These are phyloP conservation scores for Aschersonia sp. DNA, from an alignment of 2,329 filamentous ascomycete species.

Conservation along the genomic window DNA sequence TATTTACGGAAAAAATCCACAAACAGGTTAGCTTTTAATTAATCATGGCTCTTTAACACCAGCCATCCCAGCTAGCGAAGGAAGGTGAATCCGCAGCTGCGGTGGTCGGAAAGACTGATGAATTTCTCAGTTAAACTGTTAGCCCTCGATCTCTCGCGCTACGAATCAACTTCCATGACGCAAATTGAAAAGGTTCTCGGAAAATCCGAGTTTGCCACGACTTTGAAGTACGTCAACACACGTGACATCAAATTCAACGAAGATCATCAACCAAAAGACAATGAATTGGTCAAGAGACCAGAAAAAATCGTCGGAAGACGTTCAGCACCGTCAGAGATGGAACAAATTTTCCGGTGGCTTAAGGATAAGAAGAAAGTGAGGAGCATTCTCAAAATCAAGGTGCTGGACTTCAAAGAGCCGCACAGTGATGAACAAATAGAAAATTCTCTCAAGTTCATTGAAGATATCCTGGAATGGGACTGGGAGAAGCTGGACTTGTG, in stretches of 20 bases:
- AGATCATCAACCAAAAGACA: not conserved
- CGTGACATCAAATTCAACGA: conserved; percentile 6
- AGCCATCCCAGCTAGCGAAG: not conserved
- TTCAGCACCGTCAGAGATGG: conserved; percentile 5
- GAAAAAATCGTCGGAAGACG: conserved; percentile 3
- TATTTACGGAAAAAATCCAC: conserved; percentile 10
- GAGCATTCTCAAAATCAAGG: conserved; percentile 14
- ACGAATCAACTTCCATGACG: conserved; percentile 3
- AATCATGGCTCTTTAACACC: not conserved
- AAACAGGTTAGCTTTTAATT: conserved; percentile 2
- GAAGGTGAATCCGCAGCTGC: not conserved
- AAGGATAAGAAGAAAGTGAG: conserved; percentile 9
- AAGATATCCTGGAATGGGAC: conserved; percentile 13
- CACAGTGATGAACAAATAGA: conserved; percentile 17
- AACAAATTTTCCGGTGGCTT: conserved; percentile 14
- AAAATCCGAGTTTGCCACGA: conserved; percentile 11
- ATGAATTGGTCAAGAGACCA: conserved; percentile 2
- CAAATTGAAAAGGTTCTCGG: conserved; percentile 7
- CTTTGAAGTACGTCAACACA: conserved; percentile 13
- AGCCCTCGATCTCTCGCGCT: conserved; percentile 11
- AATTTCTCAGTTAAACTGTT: conserved; percentile 8
- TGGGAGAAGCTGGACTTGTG: conserved; percentile 16
- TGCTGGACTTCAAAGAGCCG: conserved; percentile 10
- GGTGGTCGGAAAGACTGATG: not conserved
- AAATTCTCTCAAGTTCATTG: conserved; percentile 8